Conservation (phyloP, 495 filamentous ascomycete genomes). For the Talaromyces thailandensis region DNA sequence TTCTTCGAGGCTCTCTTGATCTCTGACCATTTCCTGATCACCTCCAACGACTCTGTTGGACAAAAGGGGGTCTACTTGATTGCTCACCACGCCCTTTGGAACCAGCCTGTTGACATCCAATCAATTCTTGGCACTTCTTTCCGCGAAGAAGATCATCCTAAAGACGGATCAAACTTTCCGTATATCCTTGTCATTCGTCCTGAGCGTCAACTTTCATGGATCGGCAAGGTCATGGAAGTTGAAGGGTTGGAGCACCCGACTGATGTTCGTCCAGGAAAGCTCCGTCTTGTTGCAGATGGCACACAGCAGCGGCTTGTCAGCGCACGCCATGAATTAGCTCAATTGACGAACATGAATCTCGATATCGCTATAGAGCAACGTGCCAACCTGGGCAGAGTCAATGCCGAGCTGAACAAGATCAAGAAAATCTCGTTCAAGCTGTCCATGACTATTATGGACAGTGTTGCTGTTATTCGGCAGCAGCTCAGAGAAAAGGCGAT, state of each 20-base stretch:
- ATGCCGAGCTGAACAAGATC: constrained; percentile 85
- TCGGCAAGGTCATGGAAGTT: constrained; percentile 63
- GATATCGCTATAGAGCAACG: constrained; percentile 85
- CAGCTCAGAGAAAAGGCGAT: constrained; percentile 63
- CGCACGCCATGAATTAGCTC: constrained; percentile 66
- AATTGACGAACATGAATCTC: constrained; percentile 68
- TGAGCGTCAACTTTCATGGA: constrained; percentile 71
- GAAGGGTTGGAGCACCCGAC: constrained; percentile 67
- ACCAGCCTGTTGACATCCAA: constrained; percentile 69
- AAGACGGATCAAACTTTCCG: constrained; percentile 59
- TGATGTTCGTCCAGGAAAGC: constrained; percentile 77
- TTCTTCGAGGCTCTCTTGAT: constrained; percentile 76
- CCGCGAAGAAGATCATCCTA: constrained; percentile 58
- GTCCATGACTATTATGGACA: constrained; percentile 99
- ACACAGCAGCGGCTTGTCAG: constrained; percentile 69
- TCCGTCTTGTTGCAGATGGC: constrained; percentile 85
- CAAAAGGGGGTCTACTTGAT: constrained; percentile 74
- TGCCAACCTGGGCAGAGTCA: constrained; percentile 87
- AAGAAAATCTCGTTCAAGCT: constrained; percentile 93
- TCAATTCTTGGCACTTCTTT: constrained; percentile 82
- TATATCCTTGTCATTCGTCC: constrained; percentile 82
- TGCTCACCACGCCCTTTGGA: constrained; percentile 69
- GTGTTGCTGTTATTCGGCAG: constrained; percentile 80
- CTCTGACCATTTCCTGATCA: constrained; percentile 74
- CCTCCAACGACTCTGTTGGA: constrained; percentile 47